Conservation (phyloP, 768 basidiomycete species). For the Dendrothele bispora region DNA sequence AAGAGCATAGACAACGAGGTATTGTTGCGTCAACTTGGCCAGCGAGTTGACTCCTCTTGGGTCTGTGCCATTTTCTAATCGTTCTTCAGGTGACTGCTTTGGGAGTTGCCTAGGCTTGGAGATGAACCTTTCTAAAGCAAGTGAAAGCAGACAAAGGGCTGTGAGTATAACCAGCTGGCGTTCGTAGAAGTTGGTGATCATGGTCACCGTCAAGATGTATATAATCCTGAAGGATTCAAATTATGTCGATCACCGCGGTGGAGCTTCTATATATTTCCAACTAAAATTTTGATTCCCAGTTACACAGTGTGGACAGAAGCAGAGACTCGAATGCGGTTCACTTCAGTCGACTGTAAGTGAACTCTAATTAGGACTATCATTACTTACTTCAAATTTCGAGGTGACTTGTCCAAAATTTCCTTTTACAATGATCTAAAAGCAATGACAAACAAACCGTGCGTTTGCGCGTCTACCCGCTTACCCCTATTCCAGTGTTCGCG, state of each 20-base stretch:
- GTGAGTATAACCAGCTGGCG: slow-evolving; percentile 36
- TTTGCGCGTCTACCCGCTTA: too few relatives aligned
- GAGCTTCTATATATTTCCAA: neutral
- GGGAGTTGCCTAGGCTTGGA: slow-evolving; percentile 20
- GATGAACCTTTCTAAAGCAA: slow-evolving; percentile 32
- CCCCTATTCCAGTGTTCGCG: too few relatives aligned
- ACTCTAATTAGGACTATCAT: too few relatives aligned
- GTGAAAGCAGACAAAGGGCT: slow-evolving; percentile 30
- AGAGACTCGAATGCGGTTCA: too few relatives aligned
- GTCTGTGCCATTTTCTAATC: slow-evolving; percentile 10
- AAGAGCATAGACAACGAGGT: slow-evolving; percentile 66
- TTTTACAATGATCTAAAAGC: too few relatives aligned
- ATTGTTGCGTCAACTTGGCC: slow-evolving; percentile 43
- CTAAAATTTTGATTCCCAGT: neutral
- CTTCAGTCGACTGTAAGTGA: too few relatives aligned
- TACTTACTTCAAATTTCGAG: too few relatives aligned
- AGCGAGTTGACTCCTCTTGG: slow-evolving; percentile 17
- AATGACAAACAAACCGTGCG: too few relatives aligned
- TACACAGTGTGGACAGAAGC: too few relatives aligned
- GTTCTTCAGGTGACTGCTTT: slow-evolving; percentile 5
- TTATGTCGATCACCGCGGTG: neutral
- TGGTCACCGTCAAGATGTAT: too few relatives aligned
- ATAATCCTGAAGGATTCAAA: neutral
- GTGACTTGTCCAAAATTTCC: too few relatives aligned
- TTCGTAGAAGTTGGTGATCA: slow-evolving; percentile 35